Evolutionary conservation across 768 basidiomycete species (phyloP).

Genomic region (Macrolepiota albuminosa): DNA sequence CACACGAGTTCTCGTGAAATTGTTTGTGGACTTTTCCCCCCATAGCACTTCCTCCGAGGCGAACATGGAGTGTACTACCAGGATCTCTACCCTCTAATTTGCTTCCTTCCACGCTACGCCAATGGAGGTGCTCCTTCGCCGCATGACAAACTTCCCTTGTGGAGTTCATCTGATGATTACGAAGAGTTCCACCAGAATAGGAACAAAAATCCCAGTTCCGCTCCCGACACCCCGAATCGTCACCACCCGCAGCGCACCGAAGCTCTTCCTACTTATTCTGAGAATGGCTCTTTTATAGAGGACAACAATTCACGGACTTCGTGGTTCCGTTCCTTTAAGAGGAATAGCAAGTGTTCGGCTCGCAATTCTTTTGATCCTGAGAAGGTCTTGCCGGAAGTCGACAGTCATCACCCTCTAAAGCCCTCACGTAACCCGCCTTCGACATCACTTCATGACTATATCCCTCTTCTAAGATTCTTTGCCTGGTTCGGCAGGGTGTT

Average conservation of each 20-base stretch:
- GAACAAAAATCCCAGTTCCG: slow-evolving; percentile 10
- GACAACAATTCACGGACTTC: slow-evolving; percentile 18
- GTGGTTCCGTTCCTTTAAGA: slow-evolving; percentile 16
- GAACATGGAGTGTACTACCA: slow-evolving; percentile 45
- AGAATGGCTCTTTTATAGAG: slow-evolving; percentile 8
- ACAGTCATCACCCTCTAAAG: slow-evolving; percentile 34
- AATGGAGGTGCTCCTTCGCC: slow-evolving; percentile 23
- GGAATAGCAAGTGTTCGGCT: slow-evolving; percentile 7
- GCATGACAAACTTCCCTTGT: slow-evolving; percentile 51
- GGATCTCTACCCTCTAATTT: slow-evolving; percentile 67
- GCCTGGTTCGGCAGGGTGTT: slow-evolving; percentile 32
- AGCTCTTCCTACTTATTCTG: slow-evolving; percentile 11
- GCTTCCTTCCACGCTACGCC: slow-evolving; percentile 59
- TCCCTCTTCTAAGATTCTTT: slow-evolving; percentile 52
- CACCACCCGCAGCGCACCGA: slow-evolving; percentile 16
- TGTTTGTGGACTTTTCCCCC: no score
- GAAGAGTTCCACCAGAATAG: slow-evolving; percentile 2
- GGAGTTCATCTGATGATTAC: slow-evolving; percentile 40
- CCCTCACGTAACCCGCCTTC: slow-evolving; percentile 60
- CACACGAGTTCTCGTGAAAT: no score
- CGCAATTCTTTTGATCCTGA: slow-evolving; percentile 29
- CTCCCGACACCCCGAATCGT: slow-evolving; percentile 5
- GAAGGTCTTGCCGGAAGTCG: slow-evolving; percentile 24
- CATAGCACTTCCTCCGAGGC: slow-evolving; percentile 54
- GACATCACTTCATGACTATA: slow-evolving; percentile 44